Evolutionary conservation across 1,284 basidiomycete species (phyloP).

Genomic region (Thelephora terrestris): DNA sequence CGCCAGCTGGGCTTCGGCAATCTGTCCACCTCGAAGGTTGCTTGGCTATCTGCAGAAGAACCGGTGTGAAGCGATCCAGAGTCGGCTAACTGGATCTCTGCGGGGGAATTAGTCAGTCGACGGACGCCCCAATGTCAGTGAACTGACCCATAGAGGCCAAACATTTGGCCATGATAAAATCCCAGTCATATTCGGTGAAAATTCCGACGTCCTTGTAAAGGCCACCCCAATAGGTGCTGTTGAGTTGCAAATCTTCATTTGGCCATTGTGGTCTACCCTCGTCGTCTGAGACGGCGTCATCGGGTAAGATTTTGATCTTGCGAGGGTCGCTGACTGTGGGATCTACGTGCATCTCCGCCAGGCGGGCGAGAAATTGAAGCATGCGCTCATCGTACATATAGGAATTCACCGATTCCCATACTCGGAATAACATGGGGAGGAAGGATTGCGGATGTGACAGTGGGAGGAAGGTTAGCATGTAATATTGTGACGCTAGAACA

Average conservation of each 20-base stretch:
- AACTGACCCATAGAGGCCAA: slow-evolving; percentile 75
- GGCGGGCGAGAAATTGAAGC: slow-evolving; percentile 58
- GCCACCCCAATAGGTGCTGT: slow-evolving; percentile 47
- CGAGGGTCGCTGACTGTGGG: slow-evolving; percentile 65
- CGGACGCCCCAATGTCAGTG: neutral
- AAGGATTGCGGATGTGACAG: slow-evolving; percentile 72
- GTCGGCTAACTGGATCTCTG: slow-evolving; percentile 66
- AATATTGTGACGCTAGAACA: slow-evolving; percentile 71
- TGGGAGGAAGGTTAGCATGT: slow-evolving; percentile 74
- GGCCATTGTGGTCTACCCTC: slow-evolving; percentile 52
- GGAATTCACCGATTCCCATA: slow-evolving; percentile 80
- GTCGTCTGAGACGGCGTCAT: slow-evolving; percentile 58
- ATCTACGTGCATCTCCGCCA: slow-evolving; percentile 67
- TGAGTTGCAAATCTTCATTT: slow-evolving; percentile 29
- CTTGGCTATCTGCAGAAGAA: slow-evolving; percentile 55
- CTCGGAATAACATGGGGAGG: slow-evolving; percentile 69
- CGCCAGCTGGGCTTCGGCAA: slow-evolving; percentile 61
- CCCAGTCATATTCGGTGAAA: slow-evolving; percentile 82
- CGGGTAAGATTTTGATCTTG: slow-evolving; percentile 52
- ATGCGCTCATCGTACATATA: slow-evolving; percentile 80
- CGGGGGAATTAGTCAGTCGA: slow-evolving; percentile 1
- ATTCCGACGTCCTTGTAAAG: slow-evolving; percentile 78
- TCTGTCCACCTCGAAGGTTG: slow-evolving; percentile 55
- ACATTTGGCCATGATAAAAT: slow-evolving; percentile 87
- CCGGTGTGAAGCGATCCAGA: slow-evolving; percentile 63